Evolutionary conservation across 176 grass and related monocot genomes (phyloP).

Genomic region (Thalia dealbata): DNA sequence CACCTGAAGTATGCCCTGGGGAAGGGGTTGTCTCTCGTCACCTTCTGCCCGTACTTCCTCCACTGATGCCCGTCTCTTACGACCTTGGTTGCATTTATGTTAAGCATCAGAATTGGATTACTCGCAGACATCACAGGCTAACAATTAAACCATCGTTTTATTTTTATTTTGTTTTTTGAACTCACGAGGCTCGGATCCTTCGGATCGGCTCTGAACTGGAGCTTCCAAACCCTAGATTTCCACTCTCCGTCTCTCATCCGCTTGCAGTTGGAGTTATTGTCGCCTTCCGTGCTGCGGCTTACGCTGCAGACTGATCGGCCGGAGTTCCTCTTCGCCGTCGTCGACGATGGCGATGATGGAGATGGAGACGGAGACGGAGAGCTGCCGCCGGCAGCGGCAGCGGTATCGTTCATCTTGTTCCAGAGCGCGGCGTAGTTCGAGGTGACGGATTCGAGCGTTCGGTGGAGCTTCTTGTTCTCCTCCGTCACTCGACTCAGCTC

Average conservation of each 20-base stretch:
- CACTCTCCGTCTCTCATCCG: slow-evolving; percentile 15
- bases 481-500: slow-evolving; percentile 48
- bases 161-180: too few species aligned
- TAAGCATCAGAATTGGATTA: too few species aligned
- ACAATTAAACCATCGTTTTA: neutral
- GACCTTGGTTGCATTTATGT: too few species aligned
- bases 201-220: neutral
- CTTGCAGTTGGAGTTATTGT: slow-evolving; percentile 19
- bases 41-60: slow-evolving; percentile 95
- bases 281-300: too few species aligned
- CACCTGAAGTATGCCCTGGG: slow-evolving; percentile 86
- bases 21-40: slow-evolving; percentile 86
- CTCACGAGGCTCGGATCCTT: slow-evolving; percentile 19
- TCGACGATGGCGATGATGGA: slow-evolving; percentile 12
- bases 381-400: slow-evolving; percentile 31
- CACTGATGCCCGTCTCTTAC: slow-evolving; percentile 91
- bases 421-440: slow-evolving; percentile 42
- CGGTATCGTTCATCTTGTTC: slow-evolving; percentile 37
- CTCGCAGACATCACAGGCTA: too few species aligned
- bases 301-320: neutral
- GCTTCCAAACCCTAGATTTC: slow-evolving; percentile 18
- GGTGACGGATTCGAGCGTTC: slow-evolving; percentile 31
- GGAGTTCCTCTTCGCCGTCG: slow-evolving; percentile 62
- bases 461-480: slow-evolving; percentile 55
- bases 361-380: slow-evolving; percentile 70